Evolutionary conservation across 306 rosid genomes (phyloP).

Genomic region (Trifolium repens): DNA sequence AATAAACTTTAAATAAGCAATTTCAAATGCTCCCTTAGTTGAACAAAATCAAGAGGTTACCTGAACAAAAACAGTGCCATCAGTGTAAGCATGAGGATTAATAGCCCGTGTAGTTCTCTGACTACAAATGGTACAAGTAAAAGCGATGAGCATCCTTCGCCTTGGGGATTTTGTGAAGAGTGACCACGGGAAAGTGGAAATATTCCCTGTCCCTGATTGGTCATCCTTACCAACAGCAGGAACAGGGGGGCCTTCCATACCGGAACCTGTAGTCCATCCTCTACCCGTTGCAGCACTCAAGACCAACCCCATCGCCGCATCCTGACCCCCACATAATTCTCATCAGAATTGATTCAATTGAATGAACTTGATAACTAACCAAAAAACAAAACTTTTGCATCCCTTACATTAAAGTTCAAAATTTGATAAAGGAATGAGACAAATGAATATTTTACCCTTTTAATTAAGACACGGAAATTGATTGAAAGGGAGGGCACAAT

Average conservation of each 20-base stretch:
- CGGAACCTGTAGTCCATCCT: slow-evolving; percentile 99
- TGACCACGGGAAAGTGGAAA: slow-evolving; percentile 98
- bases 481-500: too few species aligned
- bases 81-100: slow-evolving; percentile 95
- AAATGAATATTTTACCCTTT: too few species aligned
- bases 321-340: slow-evolving; percentile 53
- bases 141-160: slow-evolving; percentile 91
- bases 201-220: slow-evolving; percentile 59
- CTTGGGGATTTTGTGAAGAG: slow-evolving; percentile 95
- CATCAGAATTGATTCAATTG: neutral
- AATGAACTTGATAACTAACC: neutral
- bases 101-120: slow-evolving; percentile 95
- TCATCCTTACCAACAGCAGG: slow-evolving; percentile 67
- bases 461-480: too few species aligned
- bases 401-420: too few species aligned
- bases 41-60: slow-evolving; percentile 42
- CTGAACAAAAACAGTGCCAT: slow-evolving; percentile 99
- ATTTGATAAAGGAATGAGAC: too few species aligned
- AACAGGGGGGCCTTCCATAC: slow-evolving; percentile 93
- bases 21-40: neutral
- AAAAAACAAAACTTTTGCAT: neutral
- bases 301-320: slow-evolving; percentile 94
- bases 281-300: slow-evolving; percentile 86
- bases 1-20: neutral
- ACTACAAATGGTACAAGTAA: slow-evolving; percentile 92